Evolutionary conservation across 2,329 filamentous ascomycete genomes (phyloP).

Genomic region (Xylariaceae sp.): DNA sequence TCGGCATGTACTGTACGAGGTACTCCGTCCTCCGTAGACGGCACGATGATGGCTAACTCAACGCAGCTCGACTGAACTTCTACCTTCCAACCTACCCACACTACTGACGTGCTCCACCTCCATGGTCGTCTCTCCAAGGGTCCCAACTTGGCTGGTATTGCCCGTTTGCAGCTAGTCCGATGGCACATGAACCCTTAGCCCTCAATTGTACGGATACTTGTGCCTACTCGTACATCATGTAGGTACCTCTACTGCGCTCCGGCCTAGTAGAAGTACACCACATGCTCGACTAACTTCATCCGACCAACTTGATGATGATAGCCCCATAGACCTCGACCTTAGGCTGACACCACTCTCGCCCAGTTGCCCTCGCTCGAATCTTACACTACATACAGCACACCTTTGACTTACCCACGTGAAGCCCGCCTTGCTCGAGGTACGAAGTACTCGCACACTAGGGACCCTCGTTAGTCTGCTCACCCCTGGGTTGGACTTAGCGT

Average conservation of each 20-base stretch:
- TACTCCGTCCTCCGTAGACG: not conserved
- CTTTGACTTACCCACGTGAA: slow-evolving; percentile 1
- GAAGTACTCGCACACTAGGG: not conserved
- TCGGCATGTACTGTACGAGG: not conserved
- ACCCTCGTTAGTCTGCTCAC: not conserved
- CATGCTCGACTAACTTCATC: not conserved
- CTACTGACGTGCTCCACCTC: not conserved
- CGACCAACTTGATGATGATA: not conserved
- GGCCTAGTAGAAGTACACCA: not conserved
- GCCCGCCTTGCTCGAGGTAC: not conserved
- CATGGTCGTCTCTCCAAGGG: no score
- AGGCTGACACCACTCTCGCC: not conserved
- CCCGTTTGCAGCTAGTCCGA: slow-evolving; percentile 5
- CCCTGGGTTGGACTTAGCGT: slow-evolving; percentile 1
- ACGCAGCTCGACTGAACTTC: not conserved
- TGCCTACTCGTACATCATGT: no score
- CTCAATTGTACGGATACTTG: not conserved
- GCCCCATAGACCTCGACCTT: not conserved
- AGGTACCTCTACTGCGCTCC: not conserved
- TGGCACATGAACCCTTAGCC: slow-evolving; percentile 2
- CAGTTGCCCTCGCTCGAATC: not conserved
- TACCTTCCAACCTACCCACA: not conserved
- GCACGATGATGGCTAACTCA: not conserved
- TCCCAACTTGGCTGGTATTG: not conserved
- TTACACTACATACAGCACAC: not conserved